These are phyloP conservation scores for Wickerhamiella kazuoi DNA, from an alignment of 805 yeast genomes.

Conservation along the genomic window DNA sequence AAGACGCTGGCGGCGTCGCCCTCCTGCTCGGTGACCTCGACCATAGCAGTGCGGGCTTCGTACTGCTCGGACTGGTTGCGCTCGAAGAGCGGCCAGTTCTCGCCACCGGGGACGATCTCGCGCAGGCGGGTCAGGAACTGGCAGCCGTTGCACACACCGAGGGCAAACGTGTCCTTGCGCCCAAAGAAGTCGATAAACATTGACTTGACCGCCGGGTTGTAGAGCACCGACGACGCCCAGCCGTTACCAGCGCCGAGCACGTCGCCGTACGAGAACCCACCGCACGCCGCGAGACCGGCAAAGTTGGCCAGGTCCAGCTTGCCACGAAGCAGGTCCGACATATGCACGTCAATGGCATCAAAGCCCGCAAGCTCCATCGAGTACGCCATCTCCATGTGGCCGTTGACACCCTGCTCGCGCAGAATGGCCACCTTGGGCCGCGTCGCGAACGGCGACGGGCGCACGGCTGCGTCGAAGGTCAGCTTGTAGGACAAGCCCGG, in stretches of 20 bases:
- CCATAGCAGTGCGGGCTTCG: conserved; percentile 86
- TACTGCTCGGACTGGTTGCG: conserved; percentile 84
- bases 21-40: conserved; percentile 60
- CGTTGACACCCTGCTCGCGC: conserved; percentile 97
- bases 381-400: conserved; percentile 98
- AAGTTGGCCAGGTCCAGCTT: conserved; percentile 48
- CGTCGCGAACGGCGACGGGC: conserved; percentile 11
- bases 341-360: conserved; percentile 84
- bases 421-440: conserved; percentile 87
- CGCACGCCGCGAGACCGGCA: conserved; percentile 93
- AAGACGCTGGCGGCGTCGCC: conserved; percentile 42
- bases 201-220: conserved; percentile 54
- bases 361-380: conserved; percentile 90
- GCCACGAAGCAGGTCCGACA: conserved; percentile 77
- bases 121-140: conserved; percentile 83
- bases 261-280: conserved; percentile 98
- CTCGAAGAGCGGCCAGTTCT: conserved; percentile 90
- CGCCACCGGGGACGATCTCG: conserved; percentile 79
- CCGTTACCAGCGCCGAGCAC: conserved; percentile 98
- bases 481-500: conserved; percentile 79
- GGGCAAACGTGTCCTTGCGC: conserved; percentile 82
- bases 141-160: conserved; percentile 98
- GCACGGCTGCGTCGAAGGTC: conserved; percentile 36
- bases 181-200: conserved; percentile 73
- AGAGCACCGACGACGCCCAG: conserved; percentile 93